Percentiles rank a stretch among this genome's conserved stretches.
phyloP scores from a whole-genome alignment of 441 rosid species.

The Jatropha multifida region DNA sequence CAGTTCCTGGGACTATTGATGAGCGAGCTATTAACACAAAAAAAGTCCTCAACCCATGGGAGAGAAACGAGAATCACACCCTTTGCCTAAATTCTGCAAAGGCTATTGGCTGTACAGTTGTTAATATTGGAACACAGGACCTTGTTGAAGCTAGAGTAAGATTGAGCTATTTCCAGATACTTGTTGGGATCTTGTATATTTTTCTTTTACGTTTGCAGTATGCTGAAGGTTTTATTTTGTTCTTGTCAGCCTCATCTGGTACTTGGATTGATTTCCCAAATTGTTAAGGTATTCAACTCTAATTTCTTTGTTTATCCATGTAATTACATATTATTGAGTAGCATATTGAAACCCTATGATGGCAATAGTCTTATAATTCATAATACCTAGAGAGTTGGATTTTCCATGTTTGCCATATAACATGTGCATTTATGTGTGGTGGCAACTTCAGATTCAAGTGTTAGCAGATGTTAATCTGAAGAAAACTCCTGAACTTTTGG shows the following conservation, averaged over 20 bases:
- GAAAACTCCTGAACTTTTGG: slow-evolving; percentile 96
- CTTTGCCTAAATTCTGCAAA: slow-evolving; percentile 98
- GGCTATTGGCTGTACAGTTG: slow-evolving; percentile 99
- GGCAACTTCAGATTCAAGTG: slow-evolving; percentile 77
- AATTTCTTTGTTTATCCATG: slow-evolving; percentile 7
- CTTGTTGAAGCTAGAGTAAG: slow-evolving; percentile 95
- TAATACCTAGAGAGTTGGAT: not conserved
- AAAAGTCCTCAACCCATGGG: slow-evolving; percentile 87
- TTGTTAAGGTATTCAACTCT: slow-evolving; percentile 68
- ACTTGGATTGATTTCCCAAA: slow-evolving; percentile 98
- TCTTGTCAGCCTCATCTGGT: slow-evolving; percentile 82
- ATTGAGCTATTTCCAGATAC: slow-evolving; percentile 9
- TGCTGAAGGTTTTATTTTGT: slow-evolving; percentile 15
- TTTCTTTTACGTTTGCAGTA: slow-evolving; percentile 12
- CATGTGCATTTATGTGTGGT: slow-evolving; percentile 23
- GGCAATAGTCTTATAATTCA: not conserved
- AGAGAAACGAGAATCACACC: slow-evolving; percentile 96
- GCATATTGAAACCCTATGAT: slow-evolving; percentile 5
- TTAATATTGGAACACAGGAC: slow-evolving; percentile 94
- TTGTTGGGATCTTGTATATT: not conserved
- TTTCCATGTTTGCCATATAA: slow-evolving; percentile 17
- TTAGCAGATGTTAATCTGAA: slow-evolving; percentile 91
- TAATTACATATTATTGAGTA: not conserved
- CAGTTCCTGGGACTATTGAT: slow-evolving; percentile 98
- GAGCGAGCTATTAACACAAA: slow-evolving; percentile 98